Base-by-base conservation (phyloP, 148 eudicot genomes). In the Simmondsia chinensis region DNA sequence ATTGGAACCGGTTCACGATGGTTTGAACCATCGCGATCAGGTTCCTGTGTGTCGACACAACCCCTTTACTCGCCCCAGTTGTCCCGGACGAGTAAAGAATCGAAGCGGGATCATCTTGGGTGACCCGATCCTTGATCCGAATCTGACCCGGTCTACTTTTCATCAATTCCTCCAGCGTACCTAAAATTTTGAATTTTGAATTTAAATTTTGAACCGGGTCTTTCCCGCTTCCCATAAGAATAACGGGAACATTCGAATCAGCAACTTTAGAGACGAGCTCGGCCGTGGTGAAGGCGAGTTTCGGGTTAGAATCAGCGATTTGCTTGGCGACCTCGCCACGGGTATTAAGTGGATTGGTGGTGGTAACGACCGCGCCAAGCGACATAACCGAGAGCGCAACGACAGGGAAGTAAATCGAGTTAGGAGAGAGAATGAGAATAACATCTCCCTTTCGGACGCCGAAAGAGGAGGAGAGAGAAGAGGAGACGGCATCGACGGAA, bases 61-160 rank as follows among this genome's bases (percentile, higher is more conserved):
- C 99, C 12, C 99, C 99, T 71, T 93, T 93, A 43, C 99, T 86
- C 7, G 73, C 75, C 2, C 99, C 96, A 9, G 96, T 93, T 2
- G 99, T 93, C 10, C 99, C 99, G 4, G 95, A 82, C 20, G 99
- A 93, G 68, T 82, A 93, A 1, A 93, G 61, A 38, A 91, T 58
- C 32, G 89, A 73, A 0, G 99, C 99, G 0, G 89, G 65, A 61
- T 86, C 99, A 57, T 75, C 50, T 21, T 63, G 94, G 2, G 61
- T 28, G 20, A 93, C 86, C 40, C 70, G 56, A 16, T 86, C 96
- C 32, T 37, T 66, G 44, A 76, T 52, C 26, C 72, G 48, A 22
- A 18, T 36, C 25, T 33, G 13, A 12, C 52, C 50, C 13, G 77
- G 73, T 29, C 61, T 32, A 1, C 42, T 56, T 8, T 23, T 70